These are phyloP conservation scores for Dactylonectria estremocensis DNA, from an alignment of 2,329 filamentous ascomycete species.

Conservation along the genomic window DNA sequence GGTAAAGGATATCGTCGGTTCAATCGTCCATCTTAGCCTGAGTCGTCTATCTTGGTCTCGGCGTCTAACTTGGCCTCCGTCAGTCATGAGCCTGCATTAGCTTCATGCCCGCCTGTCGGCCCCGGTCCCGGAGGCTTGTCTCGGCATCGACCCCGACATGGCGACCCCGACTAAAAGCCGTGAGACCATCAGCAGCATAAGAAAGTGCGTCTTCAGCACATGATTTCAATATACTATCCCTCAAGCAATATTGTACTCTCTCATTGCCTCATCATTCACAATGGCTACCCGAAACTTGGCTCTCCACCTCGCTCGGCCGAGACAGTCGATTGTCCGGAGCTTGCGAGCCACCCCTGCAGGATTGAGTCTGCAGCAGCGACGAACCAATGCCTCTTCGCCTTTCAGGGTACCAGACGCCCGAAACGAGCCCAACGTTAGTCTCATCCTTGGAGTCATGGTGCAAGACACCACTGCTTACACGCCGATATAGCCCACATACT, in stretches of 20 bases:
- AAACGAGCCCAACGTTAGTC: slow-evolving; percentile 53
- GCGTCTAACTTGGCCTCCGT: too few relatives aligned
- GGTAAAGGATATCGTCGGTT: slow-evolving; percentile 23
- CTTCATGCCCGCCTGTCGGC: slow-evolving; percentile 9
- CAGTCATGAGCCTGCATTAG: neutral
- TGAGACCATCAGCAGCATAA: slow-evolving; percentile 35
- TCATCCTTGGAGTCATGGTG: neutral
- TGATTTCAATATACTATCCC: neutral
- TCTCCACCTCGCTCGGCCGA: slow-evolving; percentile 39
- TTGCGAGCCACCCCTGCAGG: slow-evolving; percentile 30
- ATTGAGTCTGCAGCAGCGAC: slow-evolving; percentile 42
- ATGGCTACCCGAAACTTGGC: slow-evolving; percentile 37
- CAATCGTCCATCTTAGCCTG: neutral
- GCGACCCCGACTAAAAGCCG: slow-evolving; percentile 8
- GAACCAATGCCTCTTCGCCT: slow-evolving; percentile 48
- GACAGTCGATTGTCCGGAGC: slow-evolving; percentile 34
- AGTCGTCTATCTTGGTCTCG: too few relatives aligned
- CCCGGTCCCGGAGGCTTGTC: slow-evolving; percentile 24
- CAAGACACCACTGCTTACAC: neutral
- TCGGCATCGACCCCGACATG: slow-evolving; percentile 30
- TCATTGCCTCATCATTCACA: neutral
- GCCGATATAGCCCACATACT: slow-evolving; percentile 47
- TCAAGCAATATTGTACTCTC: slow-evolving; percentile 16
- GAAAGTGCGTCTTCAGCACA: slow-evolving; percentile 31
- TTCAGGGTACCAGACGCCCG: slow-evolving; percentile 51